Conservation (phyloP, 2,329 filamentous ascomycete species). For the Diaporthe citriasiana region DNA sequence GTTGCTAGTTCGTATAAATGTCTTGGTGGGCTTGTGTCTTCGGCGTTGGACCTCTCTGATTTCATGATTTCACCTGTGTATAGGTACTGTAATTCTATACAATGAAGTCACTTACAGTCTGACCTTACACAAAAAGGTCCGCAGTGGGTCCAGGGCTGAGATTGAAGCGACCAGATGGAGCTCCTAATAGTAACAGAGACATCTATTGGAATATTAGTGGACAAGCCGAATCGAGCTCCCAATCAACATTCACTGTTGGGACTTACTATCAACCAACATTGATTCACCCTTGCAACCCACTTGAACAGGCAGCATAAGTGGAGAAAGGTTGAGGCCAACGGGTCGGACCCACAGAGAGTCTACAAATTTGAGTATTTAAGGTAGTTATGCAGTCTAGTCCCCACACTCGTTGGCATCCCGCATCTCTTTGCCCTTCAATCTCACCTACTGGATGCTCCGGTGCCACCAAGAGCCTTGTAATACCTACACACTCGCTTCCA, state of each 20-base stretch:
- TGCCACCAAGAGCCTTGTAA: constrained; percentile 21
- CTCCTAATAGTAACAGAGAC: constrained; percentile 20
- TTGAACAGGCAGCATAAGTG: constrained; percentile 9
- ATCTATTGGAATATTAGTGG: constrained; percentile 21
- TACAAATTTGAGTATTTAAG: constrained; percentile 24
- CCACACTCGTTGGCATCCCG: constrained; percentile 19
- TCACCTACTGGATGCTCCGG: neutral
- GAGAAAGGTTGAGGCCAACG: neutral
- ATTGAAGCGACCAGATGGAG: constrained; percentile 23
- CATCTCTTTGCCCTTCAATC: constrained; percentile 4
- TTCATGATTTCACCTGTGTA: constrained; percentile 6
- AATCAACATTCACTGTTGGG: constrained; percentile 28
- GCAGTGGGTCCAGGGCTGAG: constrained; percentile 23
- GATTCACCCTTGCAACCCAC: constrained; percentile 20
- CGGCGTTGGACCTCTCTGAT: neutral
- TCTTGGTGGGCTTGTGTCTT: neutral
- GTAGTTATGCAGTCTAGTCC: constrained; percentile 19
- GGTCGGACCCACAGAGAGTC: constrained; percentile 14
- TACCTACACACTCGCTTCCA: constrained; percentile 12
- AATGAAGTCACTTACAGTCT: constrained; percentile 11
- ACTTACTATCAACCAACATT: constrained; percentile 25
- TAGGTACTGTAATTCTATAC: neutral
- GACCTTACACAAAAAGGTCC: constrained; percentile 13
- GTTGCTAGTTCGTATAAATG: neutral
- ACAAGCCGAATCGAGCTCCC: constrained; percentile 26